Evolutionary conservation across 306 rosid genomes (phyloP), one percentile per base, ranked within the genome.

Genomic region (Vigna radiata): DNA sequence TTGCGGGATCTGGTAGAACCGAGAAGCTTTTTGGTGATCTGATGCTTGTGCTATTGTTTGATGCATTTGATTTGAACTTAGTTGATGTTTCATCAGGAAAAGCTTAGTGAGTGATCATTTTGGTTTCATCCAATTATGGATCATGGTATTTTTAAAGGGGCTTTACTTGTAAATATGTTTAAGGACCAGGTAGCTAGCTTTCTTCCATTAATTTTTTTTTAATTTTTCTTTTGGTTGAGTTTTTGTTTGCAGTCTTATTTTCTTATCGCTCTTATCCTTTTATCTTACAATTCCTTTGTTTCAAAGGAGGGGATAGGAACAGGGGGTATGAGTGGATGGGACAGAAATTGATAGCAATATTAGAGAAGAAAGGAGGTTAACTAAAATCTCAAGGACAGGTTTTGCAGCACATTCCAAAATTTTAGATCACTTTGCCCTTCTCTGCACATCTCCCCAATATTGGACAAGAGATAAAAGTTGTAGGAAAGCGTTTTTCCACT

Each of bases 21-120:
- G 52, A 2, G 25, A 52, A 61, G 7, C 1, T 13, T 27, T 8
- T 6, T 61, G 44, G 27, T 1, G 11, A 63, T 37, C 3, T 63
- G 15, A 27, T 64, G 49, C 4, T 29, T 37, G 8, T 37, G 50
- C 65, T 29, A 2, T 31, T 3, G 4, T 31, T 61, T 31, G 46
- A n/a, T 61, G 48, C 47, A 15, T 33, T 37, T 19, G 71, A 12
- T 65, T 65, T n/a, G 71, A 65, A 6, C 53, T 17, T 65, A 27
- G 41, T 65, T 41, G 5, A n/a, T 0, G 7, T 29, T 13, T n/a
- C 49, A n/a, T 64, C 8, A 37, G 44, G n/a, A 14, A 17, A 36
- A 64, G 11, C 47, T 63, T 19, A n/a, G 7, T 8, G 27, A 63
- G 8, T 23, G 55, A 13, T 2, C 73, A 8, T 68, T 46, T 68